Evolutionary conservation across 495 filamentous ascomycete genomes (phyloP).

Genomic region (Darksidea phi): DNA sequence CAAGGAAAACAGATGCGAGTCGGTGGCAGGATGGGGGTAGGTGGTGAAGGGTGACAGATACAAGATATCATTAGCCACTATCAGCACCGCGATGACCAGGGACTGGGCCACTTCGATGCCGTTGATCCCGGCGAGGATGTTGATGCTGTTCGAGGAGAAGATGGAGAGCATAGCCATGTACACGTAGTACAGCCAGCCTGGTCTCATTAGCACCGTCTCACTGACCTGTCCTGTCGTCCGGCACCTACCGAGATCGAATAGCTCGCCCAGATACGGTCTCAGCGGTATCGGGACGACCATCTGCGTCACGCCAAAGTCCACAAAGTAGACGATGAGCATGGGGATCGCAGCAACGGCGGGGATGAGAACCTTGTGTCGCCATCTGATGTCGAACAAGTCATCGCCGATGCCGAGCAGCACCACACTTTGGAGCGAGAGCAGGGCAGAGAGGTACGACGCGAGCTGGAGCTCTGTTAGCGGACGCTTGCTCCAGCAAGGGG

Average conservation of each 20-base stretch:
- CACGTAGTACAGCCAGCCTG: conserved; percentile 79
- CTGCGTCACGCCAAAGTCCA: conserved; percentile 94
- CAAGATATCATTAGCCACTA: conserved; percentile 78
- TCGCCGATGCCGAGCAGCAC: conserved; percentile 90
- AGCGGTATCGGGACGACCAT: conserved; percentile 85
- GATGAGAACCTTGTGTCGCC: conserved; percentile 98
- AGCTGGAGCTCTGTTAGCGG: conserved; percentile 56
- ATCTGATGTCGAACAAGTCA: conserved; percentile 96
- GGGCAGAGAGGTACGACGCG: conserved; percentile 89
- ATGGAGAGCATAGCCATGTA: conserved; percentile 96
- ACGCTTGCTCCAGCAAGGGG: neutral
- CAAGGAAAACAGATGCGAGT: conserved; percentile 92
- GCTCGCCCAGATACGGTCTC: conserved; percentile 76
- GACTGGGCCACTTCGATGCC: conserved; percentile 96
- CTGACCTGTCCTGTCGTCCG: conserved; percentile 1
- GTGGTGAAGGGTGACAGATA: conserved; percentile 67
- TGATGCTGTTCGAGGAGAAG: conserved; percentile 97
- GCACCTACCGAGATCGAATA: conserved; percentile 68
- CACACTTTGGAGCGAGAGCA: conserved; percentile 85
- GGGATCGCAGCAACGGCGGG: conserved; percentile 92
- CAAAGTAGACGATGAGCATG: conserved; percentile 94
- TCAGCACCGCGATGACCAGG: conserved; percentile 78
- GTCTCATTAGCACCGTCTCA: conserved; percentile 25
- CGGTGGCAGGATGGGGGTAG: conserved; percentile 87
- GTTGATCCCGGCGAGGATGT: conserved; percentile 97